These are phyloP conservation scores for Jaenimonas drosophilae DNA, from an alignment of 208 protist species.

Conservation along the genomic window DNA sequence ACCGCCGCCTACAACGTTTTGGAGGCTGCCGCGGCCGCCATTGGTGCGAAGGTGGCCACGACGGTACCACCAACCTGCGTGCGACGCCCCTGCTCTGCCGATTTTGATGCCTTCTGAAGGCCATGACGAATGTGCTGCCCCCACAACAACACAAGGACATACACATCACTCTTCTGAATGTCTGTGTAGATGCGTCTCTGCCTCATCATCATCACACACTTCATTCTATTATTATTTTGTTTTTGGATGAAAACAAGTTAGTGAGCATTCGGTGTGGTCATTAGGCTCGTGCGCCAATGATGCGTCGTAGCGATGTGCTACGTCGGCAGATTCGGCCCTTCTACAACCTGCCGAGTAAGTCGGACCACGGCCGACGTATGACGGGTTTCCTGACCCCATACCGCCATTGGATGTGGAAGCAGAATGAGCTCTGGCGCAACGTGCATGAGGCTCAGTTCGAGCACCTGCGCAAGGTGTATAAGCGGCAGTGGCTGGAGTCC, in stretches of 20 bases:
- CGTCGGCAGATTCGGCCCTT: constrained; percentile 64
- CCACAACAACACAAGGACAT: neutral
- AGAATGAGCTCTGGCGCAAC: constrained; percentile 89
- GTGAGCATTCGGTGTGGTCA: too few species aligned
- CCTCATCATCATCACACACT: neutral
- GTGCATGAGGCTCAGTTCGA: constrained; percentile 90
- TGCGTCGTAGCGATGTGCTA: constrained; percentile 18
- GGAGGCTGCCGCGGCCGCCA: neutral
- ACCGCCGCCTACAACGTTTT: neutral
- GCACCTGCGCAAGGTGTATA: constrained; percentile 87
- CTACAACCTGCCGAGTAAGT: constrained; percentile 86
- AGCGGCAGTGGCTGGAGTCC: constrained; percentile 87
- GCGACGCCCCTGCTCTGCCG: neutral
- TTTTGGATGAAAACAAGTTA: neutral
- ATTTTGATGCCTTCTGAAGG: neutral
- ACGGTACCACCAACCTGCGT: neutral
- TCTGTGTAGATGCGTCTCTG: neutral
- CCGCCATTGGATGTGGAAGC: constrained; percentile 90
- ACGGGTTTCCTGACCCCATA: constrained; percentile 87
- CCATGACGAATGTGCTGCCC: neutral
- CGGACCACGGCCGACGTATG: constrained; percentile 75
- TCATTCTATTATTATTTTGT: neutral
- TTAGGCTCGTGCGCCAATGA: constrained; percentile 18
- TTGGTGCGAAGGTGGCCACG: neutral
- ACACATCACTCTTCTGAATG: neutral